These are phyloP conservation scores for Musa schizocarpa DNA, from an alignment of 176 grass and related monocot genomes.

Conservation along the genomic window DNA sequence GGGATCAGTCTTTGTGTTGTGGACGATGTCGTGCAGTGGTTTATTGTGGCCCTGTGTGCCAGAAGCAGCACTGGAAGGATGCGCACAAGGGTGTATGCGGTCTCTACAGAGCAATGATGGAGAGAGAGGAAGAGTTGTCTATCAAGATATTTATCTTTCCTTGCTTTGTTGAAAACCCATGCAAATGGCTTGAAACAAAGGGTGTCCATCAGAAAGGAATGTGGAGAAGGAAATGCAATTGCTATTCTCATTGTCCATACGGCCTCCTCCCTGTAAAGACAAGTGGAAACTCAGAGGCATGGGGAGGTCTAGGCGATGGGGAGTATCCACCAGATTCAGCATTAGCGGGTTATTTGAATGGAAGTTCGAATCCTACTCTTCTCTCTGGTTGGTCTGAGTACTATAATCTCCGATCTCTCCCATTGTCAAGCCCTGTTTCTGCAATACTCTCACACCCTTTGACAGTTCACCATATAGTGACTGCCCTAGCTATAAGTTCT, in stretches of 20 bases:
- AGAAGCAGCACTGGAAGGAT: slow-evolving; percentile 45
- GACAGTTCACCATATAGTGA: slow-evolving; percentile 37
- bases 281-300: slow-evolving; percentile 17
- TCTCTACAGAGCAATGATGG: slow-evolving; percentile 35
- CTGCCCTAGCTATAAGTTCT: slow-evolving; percentile 24
- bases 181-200: slow-evolving; percentile 35
- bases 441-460: slow-evolving; percentile 36
- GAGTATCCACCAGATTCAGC: slow-evolving; percentile 32
- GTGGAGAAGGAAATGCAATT: slow-evolving; percentile 30
- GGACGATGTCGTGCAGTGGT: slow-evolving; percentile 20
- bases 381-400: slow-evolving; percentile 40
- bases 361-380: slow-evolving; percentile 20
- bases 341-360: slow-evolving; percentile 17
- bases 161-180: slow-evolving; percentile 26
- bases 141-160: slow-evolving; percentile 41
- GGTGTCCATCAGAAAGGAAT: slow-evolving; percentile 40
- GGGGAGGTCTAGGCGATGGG: slow-evolving; percentile 22
- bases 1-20: slow-evolving; percentile 24
- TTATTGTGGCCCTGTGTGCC: slow-evolving; percentile 29
- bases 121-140: slow-evolving; percentile 33
- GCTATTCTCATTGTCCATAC: slow-evolving; percentile 30
- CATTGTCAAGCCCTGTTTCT: slow-evolving; percentile 30
- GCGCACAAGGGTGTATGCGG: slow-evolving; percentile 27
- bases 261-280: slow-evolving; percentile 30
- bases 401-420: slow-evolving; percentile 33